Evolutionary conservation across 306 rosid genomes (phyloP).

Genomic region (Hippophae rhamnoides): DNA sequence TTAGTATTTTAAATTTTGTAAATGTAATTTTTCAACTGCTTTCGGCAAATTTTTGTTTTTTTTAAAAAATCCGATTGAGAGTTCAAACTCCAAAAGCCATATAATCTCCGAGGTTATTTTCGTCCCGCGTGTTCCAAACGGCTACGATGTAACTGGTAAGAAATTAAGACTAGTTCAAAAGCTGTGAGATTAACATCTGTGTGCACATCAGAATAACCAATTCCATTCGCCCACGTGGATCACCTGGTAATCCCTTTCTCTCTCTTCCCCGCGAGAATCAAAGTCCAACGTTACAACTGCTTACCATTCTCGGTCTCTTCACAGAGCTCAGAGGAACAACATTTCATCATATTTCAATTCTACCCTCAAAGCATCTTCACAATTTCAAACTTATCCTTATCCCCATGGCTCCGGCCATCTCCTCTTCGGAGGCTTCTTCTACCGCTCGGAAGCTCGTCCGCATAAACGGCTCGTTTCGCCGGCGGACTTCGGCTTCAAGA

Average conservation of each 20-base stretch:
- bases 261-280: conserved; percentile 18
- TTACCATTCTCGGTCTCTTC: conserved; percentile 30
- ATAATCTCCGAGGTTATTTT: too few species aligned
- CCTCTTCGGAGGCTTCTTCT: conserved; percentile 25
- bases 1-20: too few species aligned
- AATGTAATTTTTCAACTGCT: too few species aligned
- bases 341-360: conserved; percentile 23
- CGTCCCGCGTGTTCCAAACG: too few species aligned
- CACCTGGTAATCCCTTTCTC: conserved; percentile 13
- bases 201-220: too few species aligned
- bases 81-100: too few species aligned
- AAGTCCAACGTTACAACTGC: not conserved
- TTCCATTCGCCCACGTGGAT: too few species aligned
- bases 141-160: too few species aligned
- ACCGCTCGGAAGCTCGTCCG: conserved; percentile 35
- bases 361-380: conserved; percentile 7
- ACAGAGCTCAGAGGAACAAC: not conserved
- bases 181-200: too few species aligned
- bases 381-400: conserved; percentile 14
- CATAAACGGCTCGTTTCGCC: conserved; percentile 23
- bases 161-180: too few species aligned
- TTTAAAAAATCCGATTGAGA: too few species aligned
- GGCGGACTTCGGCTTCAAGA: conserved; percentile 42
- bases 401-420: conserved; percentile 52
- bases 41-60: too few species aligned